These are phyloP conservation scores for Aspergillus funiculosus DNA, from an alignment of 495 filamentous ascomycete genomes.

Conservation along the genomic window DNA sequence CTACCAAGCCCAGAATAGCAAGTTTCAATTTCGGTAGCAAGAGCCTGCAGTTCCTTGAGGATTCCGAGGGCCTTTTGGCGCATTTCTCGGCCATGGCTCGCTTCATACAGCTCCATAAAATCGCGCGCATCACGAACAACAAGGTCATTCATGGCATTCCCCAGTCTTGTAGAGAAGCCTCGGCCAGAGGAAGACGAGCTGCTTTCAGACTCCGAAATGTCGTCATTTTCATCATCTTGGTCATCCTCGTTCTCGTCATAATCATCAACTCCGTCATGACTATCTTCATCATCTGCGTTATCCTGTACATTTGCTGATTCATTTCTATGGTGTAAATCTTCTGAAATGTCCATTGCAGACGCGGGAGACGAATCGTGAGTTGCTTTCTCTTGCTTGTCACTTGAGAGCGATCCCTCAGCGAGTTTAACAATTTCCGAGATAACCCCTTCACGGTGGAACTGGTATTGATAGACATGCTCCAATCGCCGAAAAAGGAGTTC, in stretches of 20 bases:
- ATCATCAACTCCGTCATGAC: constrained; percentile 45
- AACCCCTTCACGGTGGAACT: constrained; percentile 96
- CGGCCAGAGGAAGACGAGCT: constrained; percentile 51
- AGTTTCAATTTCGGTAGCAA: constrained; percentile 64
- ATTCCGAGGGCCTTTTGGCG: constrained; percentile 72
- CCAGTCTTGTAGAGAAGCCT: constrained; percentile 39
- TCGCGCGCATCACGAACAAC: constrained; percentile 69
- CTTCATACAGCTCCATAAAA: constrained; percentile 80
- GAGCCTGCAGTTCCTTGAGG: constrained; percentile 59
- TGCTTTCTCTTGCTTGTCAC: constrained; percentile 20
- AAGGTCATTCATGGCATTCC: constrained; percentile 62
- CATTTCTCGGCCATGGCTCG: constrained; percentile 62
- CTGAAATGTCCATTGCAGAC: constrained; percentile 21
- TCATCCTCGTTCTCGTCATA: constrained; percentile 59
- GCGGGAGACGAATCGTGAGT: constrained; percentile 12
- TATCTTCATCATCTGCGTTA: constrained; percentile 48
- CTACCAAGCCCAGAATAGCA: constrained; percentile 53
- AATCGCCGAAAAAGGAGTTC: constrained; percentile 81
- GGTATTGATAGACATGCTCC: constrained; percentile 83
- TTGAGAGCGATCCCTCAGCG: constrained; percentile 48
- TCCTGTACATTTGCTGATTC: constrained; percentile 44
- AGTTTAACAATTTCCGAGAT: constrained; percentile 86
- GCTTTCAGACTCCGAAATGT: constrained; percentile 64
- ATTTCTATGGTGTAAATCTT: constrained; percentile 10
- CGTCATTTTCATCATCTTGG: constrained; percentile 55